Evolutionary conservation across 345 rosid species (phyloP).

Genomic region (Pseudoturritis turrita): DNA sequence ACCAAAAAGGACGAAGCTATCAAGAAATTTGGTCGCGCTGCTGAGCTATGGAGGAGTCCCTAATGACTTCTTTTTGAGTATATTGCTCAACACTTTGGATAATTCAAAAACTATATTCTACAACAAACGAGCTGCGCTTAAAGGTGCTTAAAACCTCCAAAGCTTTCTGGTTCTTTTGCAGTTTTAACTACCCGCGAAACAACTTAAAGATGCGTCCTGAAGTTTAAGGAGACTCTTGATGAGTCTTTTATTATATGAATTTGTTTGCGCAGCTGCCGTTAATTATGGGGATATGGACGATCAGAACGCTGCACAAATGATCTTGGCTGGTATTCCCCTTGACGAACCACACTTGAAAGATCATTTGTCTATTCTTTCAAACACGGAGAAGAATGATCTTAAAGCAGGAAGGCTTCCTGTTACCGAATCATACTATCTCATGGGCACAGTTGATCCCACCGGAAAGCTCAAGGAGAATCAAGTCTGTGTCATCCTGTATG

Average conservation of each 20-base stretch:
- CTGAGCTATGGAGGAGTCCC: conserved; percentile 82
- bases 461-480: conserved; percentile 53
- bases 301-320: conserved; percentile 41
- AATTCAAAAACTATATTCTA: conserved; percentile 39
- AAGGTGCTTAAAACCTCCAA: conserved; percentile 37
- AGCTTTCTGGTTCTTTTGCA: neutral
- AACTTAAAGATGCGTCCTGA: neutral
- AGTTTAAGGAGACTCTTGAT: neutral
- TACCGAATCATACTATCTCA: conserved; percentile 63
- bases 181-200: neutral
- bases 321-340: conserved; percentile 64
- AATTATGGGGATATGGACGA: conserved; percentile 54
- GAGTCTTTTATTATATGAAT: neutral
- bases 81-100: conserved; percentile 45
- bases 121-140: conserved; percentile 46
- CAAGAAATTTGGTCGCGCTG: conserved; percentile 56
- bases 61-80: conserved; percentile 44
- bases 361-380: conserved; percentile 35
- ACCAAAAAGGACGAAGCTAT: conserved; percentile 47
- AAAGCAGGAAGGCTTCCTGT: conserved; percentile 57
- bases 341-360: conserved; percentile 58
- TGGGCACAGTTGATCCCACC: conserved; percentile 91
- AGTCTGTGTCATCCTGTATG: conserved; percentile 85
- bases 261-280: conserved; percentile 42
- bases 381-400: conserved; percentile 48